Percentiles rank a stretch among this genome's conserved stretches.
phyloP scores from a whole-genome alignment of 2,329 filamentous ascomycete species.

The Scleromitrula shiraiana region DNA sequence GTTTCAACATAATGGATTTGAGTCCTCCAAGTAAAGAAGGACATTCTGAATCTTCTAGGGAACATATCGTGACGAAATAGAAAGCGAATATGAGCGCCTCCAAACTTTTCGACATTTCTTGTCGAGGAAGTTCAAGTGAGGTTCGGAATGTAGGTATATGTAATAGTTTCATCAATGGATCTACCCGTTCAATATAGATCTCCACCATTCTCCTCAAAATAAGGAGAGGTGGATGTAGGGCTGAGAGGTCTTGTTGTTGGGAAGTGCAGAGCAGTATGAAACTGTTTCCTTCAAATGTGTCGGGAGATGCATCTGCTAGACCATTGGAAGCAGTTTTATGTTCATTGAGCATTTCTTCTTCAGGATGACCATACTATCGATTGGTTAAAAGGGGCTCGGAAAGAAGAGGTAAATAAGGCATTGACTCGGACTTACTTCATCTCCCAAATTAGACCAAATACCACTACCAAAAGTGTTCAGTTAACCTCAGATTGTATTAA shows the following conservation, averaged over 20 bases:
- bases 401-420: neutral
- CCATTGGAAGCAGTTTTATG: no score
- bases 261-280: neutral
- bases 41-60: constrained; percentile 12
- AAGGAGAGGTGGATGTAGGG: constrained; percentile 50
- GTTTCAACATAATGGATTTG: constrained; percentile 4
- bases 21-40: constrained; percentile 8
- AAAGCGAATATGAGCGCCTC: constrained; percentile 13
- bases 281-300: neutral
- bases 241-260: neutral
- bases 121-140: neutral
- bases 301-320: neutral
- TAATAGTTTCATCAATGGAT: constrained; percentile 53
- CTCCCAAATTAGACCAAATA: neutral
- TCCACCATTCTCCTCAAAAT: constrained; percentile 58
- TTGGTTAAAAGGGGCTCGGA: neutral
- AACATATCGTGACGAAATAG: constrained; percentile 7
- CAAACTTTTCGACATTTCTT: constrained; percentile 9
- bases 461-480: neutral
- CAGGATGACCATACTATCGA: neutral
- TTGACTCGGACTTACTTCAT: neutral
- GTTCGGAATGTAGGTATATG: constrained; percentile 46
- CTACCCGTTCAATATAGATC: constrained; percentile 30
- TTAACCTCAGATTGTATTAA: no score
- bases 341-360: neutral